Evolutionary conservation across 108 stramenopile genomes (phyloP).

Genomic region (Fragilaria crotonensis): DNA sequence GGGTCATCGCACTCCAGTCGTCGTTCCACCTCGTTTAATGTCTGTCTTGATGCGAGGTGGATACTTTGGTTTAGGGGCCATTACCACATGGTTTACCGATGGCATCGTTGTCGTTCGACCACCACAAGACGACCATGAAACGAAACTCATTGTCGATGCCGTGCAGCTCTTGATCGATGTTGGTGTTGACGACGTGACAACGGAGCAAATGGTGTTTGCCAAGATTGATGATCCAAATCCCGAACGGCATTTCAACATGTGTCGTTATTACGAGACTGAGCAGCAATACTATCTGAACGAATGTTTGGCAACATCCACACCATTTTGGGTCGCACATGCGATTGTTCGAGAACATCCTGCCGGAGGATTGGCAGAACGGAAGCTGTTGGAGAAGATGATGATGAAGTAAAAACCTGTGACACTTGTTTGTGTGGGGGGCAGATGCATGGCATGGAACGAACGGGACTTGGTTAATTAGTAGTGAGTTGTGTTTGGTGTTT

Average conservation of each 20-base stretch:
- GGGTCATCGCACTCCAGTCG: slow-evolving; percentile 45
- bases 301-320: background rate
- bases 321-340: background rate
- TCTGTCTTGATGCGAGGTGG: slow-evolving; percentile 59
- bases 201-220: background rate
- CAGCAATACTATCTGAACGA: background rate
- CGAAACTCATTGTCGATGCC: background rate
- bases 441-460: background rate
- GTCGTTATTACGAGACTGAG: background rate
- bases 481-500: no score
- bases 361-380: background rate
- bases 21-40: slow-evolving; percentile 46
- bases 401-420: background rate
- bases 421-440: background rate
- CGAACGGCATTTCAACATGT: background rate
- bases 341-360: background rate
- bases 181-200: background rate
- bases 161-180: background rate
- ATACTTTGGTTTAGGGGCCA: slow-evolving; percentile 18
- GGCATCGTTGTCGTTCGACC: slow-evolving; percentile 12
- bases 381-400: background rate
- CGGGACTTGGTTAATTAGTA: no score
- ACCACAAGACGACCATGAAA: background rate
- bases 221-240: background rate
- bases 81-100: slow-evolving; percentile 13